Evolutionary conservation across 352 stramenopile genomes (phyloP), one percentile per base, ranked within the genome.

Genomic region (Thalassiosira mediterranea): DNA sequence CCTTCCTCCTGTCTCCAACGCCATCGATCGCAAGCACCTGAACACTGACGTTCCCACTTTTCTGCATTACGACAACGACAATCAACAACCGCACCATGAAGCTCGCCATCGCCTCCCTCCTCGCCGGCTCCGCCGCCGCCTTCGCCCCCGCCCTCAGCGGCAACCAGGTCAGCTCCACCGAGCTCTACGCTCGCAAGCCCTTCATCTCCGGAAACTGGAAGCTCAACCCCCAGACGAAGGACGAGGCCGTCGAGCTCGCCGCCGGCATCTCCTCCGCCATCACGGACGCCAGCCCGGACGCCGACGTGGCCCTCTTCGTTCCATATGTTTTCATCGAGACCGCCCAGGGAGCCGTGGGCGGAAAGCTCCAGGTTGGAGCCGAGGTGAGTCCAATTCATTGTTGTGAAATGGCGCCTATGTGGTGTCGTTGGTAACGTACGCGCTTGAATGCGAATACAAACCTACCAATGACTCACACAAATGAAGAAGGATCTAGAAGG

Each of bases 151-250:
- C 47, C 48, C 52, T 49, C 46, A 37, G 5, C 31, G 26, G 7
- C 69, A 62, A 63, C 37, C 42, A 31, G 25, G 37, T 52, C n/a
- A 71, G 57, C n/a, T 74, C 68, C 2, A 81, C 79, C 31, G 28
- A 64, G 69, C 58, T 84, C 2, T 53, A 64, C 34, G 64, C 52
- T 11, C 88, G 94, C 51, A 96, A 93, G 58, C 91, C 94, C 34
- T 88, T 97, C 76, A 96, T 97, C 71, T 91, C 90, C 49, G 95
- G 94, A 72, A 97, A 97, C 83, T 97, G 95, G 94, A 97, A 97
- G 88, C 90, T 94, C 81, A 96, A 91, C 31, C 88, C 90, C 58
- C 76, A 89, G 57, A 87, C 81, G 17, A 83, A 86, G 61, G 79
- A 75, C n/a, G 80, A 88, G 68, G 81, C 79, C 25, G 37, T 91